Base-by-base conservation (phyloP, 176 grass and related monocot genomes). In the Oropetium thomaeum region DNA sequence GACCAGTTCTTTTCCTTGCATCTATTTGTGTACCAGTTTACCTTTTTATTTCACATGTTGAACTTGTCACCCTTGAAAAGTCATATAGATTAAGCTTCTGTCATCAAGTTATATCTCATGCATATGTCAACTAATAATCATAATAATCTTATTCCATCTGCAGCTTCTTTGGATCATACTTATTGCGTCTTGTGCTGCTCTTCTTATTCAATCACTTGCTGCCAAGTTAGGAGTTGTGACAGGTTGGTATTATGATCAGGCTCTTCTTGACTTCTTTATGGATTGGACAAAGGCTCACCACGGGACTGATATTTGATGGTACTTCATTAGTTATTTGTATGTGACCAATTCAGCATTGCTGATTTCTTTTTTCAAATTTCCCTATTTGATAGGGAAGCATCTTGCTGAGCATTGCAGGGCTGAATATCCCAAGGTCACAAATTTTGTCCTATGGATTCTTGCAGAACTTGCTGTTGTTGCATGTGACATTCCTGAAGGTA, bases 111-210 rank as follows among this genome's bases (percentile, higher is more conserved):
- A 28, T 57, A 57, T 77, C 0, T 58, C 58, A 71, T 76, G 35
- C 51, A 58, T 70, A 66, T 42, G 31, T 71, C 26, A 58, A 49
- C 58, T 58, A 67, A 42, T 4, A 68, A 55, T 3, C 54, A 42
- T 29, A 67, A 74, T 37, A 6, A 30, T 83, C 67, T 55, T 40
- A 30, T 82, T 73, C 77, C 57, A 7, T 61, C 62, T 37, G 29
- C 80, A 99, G 96, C 92, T 99, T 75, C 84, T 99, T 72, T 99
- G 96, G 91, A 95, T 99, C 67, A 99, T 99, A 84, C 91, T 99
- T 76, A 34, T 92, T 31, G 96, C 96, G 4, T 99, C 96, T 38
- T 99, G 96, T 82, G 89, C 96, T 65, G 96, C 96, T 51, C 92
- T 99, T 87, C 44, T 99, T 34, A 99, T 99, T 68, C 96, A 99